Conservation (phyloP, 805 yeast genomes). For the Saccharomycopsis sp. region DNA sequence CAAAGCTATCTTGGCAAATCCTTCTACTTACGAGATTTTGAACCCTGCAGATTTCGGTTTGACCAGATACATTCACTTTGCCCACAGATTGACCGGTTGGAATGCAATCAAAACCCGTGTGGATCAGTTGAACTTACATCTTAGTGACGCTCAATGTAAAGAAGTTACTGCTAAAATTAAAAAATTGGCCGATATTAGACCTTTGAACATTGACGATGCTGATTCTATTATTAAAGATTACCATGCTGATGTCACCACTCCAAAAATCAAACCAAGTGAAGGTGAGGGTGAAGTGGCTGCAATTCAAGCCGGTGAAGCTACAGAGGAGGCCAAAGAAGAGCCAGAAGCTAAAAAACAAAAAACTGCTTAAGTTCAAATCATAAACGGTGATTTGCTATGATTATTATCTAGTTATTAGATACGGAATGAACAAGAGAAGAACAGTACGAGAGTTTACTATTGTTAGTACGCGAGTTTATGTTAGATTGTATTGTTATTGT, state of each 20-base stretch:
- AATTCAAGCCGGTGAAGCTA: not conserved
- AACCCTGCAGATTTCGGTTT: conserved; percentile 94
- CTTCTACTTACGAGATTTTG: conserved; percentile 96
- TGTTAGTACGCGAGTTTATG: not conserved
- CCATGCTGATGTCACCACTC: conserved; percentile 71
- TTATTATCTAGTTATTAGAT: not conserved
- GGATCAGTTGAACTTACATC: conserved; percentile 85
- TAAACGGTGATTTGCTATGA: not conserved
- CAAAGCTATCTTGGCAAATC: conserved; percentile 96
- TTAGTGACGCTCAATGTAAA: conserved; percentile 90
- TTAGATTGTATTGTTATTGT: not conserved
- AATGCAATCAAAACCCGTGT: conserved; percentile 97
- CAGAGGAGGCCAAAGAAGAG: not conserved
- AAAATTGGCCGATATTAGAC: conserved; percentile 91
- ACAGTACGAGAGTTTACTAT: not conserved
- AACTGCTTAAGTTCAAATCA: not conserved
- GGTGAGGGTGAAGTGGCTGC: not conserved
- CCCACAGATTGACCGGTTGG: conserved; percentile 98
- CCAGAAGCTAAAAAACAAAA: conserved; percentile 1
- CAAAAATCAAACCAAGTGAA: conserved; percentile 33
- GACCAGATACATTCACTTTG: conserved; percentile 94
- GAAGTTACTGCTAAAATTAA: conserved; percentile 92
- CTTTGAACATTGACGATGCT: conserved; percentile 91
- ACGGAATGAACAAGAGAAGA: not conserved
- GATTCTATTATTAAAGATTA: conserved; percentile 92